Evolutionary conservation across 2,329 filamentous ascomycete species (phyloP), one percentile per base, ranked within the genome.

Genomic region (Westerdykella sp.): DNA sequence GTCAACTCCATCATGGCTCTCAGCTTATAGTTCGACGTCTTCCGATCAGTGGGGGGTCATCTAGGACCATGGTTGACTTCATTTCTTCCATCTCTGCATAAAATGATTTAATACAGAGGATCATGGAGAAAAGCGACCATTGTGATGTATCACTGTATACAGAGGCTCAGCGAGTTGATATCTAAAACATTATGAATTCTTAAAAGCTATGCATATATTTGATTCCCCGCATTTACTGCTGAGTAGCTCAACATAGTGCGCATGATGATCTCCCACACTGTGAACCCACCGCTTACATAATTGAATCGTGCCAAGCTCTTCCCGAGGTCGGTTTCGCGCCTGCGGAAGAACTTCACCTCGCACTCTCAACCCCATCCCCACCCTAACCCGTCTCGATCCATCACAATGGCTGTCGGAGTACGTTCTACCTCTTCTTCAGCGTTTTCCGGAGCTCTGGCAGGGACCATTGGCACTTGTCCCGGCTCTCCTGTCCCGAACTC

Each of bases 1-100:
- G 93, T 98, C 78, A 98, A 98, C 80, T 96, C 93, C 62, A 98
- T 98, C 77, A 98, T 98, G 93, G 90, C 91, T 59, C 76, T 98
- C 52, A 76, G 73, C 65, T 75, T 76, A 74, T 77, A 66, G 56
- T 28, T 28, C 25, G 50, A 45, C 44, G 32, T 36, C 41, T 39
- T 22, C 6, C 10, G n/a, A 21, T 3, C 15, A 13, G n/a, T 38
- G 15, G 10, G 10, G 32, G 5, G n/a, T 9, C 32, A 35, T 13
- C n/a, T 35, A 35, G 32, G 32, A 6, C 10, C 32, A 35, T 14
- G 18, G 34, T 14, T 7, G 4, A 10, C 14, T 4, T 9, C 18
- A 35, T 35, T 21, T 35, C 18, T 35, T 16, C 14, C 14, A 21
- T 12, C 18, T 21, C 34, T 35, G 34, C n/a, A 35, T 11, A 35